Evolutionary conservation across 2,329 filamentous ascomycete genomes (phyloP).

Genomic region (Penicillium fuscoglaucum): DNA sequence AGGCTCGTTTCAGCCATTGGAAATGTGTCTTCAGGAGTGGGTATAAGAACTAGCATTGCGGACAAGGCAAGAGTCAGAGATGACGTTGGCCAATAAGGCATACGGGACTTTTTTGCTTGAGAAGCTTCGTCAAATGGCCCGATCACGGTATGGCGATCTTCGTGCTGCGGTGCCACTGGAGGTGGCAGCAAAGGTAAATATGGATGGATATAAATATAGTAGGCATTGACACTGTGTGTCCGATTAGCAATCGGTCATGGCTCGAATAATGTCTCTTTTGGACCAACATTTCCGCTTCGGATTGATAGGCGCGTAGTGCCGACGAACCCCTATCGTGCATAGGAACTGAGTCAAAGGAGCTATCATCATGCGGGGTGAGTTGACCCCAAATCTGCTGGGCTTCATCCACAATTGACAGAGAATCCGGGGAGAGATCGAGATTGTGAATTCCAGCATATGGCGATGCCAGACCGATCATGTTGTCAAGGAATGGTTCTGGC

Average conservation of each 20-base stretch:
- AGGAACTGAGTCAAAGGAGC: constrained; percentile 2
- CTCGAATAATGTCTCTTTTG: not conserved
- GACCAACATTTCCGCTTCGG: constrained; percentile 25
- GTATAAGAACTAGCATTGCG: constrained; percentile 26
- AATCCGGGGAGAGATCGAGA: constrained; percentile 19
- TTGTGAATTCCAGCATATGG: constrained; percentile 21
- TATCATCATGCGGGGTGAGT: constrained; percentile 14
- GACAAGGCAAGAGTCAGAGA: constrained; percentile 25
- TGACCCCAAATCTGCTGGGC: constrained; percentile 16
- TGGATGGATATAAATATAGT: constrained; percentile 31
- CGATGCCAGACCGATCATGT: constrained; percentile 17
- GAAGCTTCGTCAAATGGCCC: not conserved
- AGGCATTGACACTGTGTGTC: constrained; percentile 24
- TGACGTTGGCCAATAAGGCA: constrained; percentile 24
- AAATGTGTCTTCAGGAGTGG: constrained; percentile 11
- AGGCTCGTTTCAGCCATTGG: constrained; percentile 11
- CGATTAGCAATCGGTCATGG: not conserved
- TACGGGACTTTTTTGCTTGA: constrained; percentile 9
- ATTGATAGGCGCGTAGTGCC: constrained; percentile 20
- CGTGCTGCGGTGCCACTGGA: constrained; percentile 6
- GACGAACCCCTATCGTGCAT: constrained; percentile 4
- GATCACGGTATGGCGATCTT: constrained; percentile 13
- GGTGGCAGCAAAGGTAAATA: constrained; percentile 28
- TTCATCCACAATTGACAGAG: constrained; percentile 12
- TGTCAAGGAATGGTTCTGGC: constrained; percentile 17